A percentile compares a stretch with the other conserved stretches of the same genome.
Conservation (phyloP, 371 early-diverging fungal species). For the Capillidium rhysosporum region DNA sequence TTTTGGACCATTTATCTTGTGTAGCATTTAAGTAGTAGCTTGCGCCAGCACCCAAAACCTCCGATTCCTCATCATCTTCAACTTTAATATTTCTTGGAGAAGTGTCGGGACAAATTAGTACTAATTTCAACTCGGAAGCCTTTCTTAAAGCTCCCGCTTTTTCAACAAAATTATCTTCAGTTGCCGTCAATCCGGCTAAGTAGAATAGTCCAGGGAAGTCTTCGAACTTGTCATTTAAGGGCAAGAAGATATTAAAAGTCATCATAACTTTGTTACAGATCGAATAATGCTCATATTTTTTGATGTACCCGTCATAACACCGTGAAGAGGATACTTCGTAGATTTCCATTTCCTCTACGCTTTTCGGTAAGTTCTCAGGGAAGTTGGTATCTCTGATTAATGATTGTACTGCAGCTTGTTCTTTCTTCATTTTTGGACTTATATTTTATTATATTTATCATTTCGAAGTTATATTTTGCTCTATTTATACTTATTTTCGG, state of each 20-base stretch:
- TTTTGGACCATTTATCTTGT: slow-evolving; percentile 31
- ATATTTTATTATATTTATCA: too few relatives aligned
- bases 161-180: background rate
- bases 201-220: background rate
- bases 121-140: slow-evolving; percentile 35
- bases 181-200: background rate
- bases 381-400: too few relatives aligned
- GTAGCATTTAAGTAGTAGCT: slow-evolving; percentile 62
- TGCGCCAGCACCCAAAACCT: slow-evolving; percentile 35
- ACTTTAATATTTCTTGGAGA: slow-evolving; percentile 32
- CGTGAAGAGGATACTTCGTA: too few relatives aligned
- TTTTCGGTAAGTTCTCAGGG: too few relatives aligned
- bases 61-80: slow-evolving; percentile 23
- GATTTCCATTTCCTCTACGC: too few relatives aligned
- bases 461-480: too few relatives aligned
- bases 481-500: too few relatives aligned
- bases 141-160: slow-evolving; percentile 48
- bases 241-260: background rate
- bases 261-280: background rate
- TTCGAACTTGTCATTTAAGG: background rate
- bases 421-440: too few relatives aligned
- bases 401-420: too few relatives aligned
- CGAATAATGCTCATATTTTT: too few relatives aligned
- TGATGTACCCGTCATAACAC: too few relatives aligned
- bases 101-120: slow-evolving; percentile 59